Evolutionary conservation across 2,329 filamentous ascomycete genomes (phyloP).

Genomic region (Arthrobotrys megalospora): DNA sequence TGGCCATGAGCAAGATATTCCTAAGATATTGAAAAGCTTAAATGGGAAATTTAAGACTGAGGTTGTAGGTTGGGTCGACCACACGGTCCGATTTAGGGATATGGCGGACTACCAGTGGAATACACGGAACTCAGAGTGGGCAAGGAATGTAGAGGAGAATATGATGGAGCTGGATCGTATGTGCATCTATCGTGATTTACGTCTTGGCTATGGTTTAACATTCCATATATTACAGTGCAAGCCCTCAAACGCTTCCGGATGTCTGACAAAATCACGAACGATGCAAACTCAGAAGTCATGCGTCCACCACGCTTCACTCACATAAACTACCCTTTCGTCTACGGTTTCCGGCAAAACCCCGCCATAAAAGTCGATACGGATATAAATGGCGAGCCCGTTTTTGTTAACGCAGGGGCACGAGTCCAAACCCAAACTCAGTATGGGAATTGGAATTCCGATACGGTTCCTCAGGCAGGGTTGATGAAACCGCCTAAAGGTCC

Average conservation of each 20-base stretch:
- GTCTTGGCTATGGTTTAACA: constrained; percentile 65
- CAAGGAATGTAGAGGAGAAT: constrained; percentile 79
- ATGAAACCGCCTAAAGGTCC: constrained; percentile 70
- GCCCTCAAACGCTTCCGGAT: constrained; percentile 77
- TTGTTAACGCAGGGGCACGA: constrained; percentile 73
- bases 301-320: constrained; percentile 85
- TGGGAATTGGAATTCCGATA: constrained; percentile 75
- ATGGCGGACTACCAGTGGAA: constrained; percentile 85
- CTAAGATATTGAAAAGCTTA: constrained; percentile 62
- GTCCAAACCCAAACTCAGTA: constrained; percentile 75
- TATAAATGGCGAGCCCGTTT: constrained; percentile 73
- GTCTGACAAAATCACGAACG: constrained; percentile 74
- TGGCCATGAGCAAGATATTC: constrained; percentile 65
- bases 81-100: constrained; percentile 87
- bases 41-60: constrained; percentile 75
- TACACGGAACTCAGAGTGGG: constrained; percentile 77
- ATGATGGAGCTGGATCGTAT: constrained; percentile 80
- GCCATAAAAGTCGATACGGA: constrained; percentile 77
- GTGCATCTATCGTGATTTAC: constrained; percentile 59
- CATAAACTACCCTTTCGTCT: constrained; percentile 76
- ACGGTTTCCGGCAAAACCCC: constrained; percentile 88
- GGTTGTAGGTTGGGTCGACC: constrained; percentile 79
- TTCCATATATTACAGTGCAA: constrained; percentile 31
- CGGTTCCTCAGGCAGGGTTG: constrained; percentile 75
- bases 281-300: constrained; percentile 78